Percentiles rank a stretch among this genome's conserved stretches.
Conservation (phyloP, 345 rosid genomes). For the Luvunga scandens region DNA sequence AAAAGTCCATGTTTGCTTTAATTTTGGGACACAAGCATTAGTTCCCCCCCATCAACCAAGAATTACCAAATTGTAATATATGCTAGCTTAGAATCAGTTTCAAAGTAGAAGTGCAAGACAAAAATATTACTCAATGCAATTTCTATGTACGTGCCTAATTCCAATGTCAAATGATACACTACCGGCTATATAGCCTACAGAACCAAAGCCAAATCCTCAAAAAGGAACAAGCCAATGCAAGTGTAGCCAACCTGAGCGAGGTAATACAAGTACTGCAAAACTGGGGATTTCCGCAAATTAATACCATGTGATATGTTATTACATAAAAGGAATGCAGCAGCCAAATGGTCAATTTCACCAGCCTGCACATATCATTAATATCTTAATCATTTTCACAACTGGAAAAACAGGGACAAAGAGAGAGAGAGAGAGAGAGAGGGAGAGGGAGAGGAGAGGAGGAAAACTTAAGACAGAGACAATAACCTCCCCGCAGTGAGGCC, state of each 20-base stretch:
- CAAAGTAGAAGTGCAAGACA: background rate
- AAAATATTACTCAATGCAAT: background rate
- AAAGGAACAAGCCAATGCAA: background rate
- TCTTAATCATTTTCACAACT: conserved; percentile 16
- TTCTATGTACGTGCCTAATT: conserved; percentile 1
- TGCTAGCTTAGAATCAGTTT: background rate
- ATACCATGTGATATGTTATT: conserved; percentile 55
- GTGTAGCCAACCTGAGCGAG: conserved; percentile 48
- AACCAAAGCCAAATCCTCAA: background rate
- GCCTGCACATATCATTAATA: conserved; percentile 33
- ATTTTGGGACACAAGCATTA: background rate
- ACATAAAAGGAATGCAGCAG: conserved; percentile 50
- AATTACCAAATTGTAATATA: background rate
- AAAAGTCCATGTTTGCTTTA: background rate
- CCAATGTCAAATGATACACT: background rate
- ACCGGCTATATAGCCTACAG: background rate
- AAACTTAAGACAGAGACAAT: background rate
- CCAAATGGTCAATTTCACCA: conserved; percentile 57
- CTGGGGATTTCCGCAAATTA: conserved; percentile 52
- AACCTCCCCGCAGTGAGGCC: conserved; percentile 65
- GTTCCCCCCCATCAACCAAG: background rate
- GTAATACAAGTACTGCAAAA: conserved; percentile 53
- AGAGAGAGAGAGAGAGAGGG: background rate
- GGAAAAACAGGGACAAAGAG: background rate
- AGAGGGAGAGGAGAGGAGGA: background rate